These are phyloP conservation scores for Gigaspora rosea DNA, from an alignment of 192 early-diverging fungal genomes.

Conservation along the genomic window DNA sequence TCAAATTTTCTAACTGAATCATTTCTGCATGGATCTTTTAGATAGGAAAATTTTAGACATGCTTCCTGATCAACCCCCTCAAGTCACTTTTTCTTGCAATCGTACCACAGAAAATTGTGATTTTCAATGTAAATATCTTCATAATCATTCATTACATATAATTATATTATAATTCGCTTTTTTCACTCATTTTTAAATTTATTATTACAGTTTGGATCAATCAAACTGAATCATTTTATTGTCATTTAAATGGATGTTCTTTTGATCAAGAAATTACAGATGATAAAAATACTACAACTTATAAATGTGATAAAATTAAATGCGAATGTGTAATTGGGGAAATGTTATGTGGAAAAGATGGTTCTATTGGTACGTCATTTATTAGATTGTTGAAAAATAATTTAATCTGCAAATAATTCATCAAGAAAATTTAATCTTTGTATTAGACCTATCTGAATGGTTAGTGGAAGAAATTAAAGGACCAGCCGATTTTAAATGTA, in stretches of 20 bases:
- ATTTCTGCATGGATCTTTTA: slow-evolving; percentile 27
- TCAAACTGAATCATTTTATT: slow-evolving; percentile 88
- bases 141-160: background rate
- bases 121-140: slow-evolving; percentile 66
- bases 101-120: slow-evolving; percentile 59
- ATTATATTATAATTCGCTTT: background rate
- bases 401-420: too few species aligned
- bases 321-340: slow-evolving; percentile 80
- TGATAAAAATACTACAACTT: slow-evolving; percentile 59
- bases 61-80: slow-evolving; percentile 68
- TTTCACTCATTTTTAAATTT: background rate
- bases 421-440: too few species aligned
- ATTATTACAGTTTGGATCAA: slow-evolving; percentile 73
- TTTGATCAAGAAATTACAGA: slow-evolving; percentile 60
- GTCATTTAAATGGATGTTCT: slow-evolving; percentile 74
- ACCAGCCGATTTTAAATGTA: slow-evolving; percentile 72
- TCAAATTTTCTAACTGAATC: background rate
- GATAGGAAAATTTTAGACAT: slow-evolving; percentile 61
- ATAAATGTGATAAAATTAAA: slow-evolving; percentile 72
- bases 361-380: slow-evolving; percentile 62
- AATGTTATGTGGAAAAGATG: slow-evolving; percentile 83
- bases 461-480: slow-evolving; percentile 76
- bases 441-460: slow-evolving; percentile 74
- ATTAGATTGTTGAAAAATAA: background rate
- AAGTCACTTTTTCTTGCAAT: slow-evolving; percentile 77